These are phyloP conservation scores for Cercospora sojina DNA, from an alignment of 2,329 filamentous ascomycete species.

Conservation along the genomic window DNA sequence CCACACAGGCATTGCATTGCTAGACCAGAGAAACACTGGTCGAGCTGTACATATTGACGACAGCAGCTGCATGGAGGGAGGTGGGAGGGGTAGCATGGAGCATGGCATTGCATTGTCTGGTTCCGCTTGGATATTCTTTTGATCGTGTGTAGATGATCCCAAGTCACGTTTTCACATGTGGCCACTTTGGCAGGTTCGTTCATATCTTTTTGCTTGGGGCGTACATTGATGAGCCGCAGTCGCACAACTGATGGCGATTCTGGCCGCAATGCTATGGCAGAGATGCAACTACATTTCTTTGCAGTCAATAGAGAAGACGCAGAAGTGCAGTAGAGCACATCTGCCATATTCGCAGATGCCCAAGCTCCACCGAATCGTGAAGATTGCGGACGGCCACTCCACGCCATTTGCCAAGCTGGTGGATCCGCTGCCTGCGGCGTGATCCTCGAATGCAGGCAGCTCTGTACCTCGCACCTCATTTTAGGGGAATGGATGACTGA, in stretches of 20 bases:
- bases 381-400: background rate
- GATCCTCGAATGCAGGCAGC: background rate
- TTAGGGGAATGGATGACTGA: too few relatives aligned
- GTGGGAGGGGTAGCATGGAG: background rate
- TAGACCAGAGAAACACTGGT: constrained; percentile 5
- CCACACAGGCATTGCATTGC: constrained; percentile 18
- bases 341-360: too few relatives aligned
- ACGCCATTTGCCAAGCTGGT: background rate
- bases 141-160: background rate
- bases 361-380: background rate
- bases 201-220: background rate
- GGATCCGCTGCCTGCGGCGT: background rate
- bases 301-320: too few relatives aligned
- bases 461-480: background rate
- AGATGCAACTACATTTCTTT: too few relatives aligned
- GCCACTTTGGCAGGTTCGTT: background rate
- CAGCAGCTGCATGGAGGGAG: constrained; percentile 10
- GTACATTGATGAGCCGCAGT: background rate
- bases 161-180: background rate
- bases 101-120: constrained; percentile 12
- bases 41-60: constrained; percentile 11
- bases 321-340: too few relatives aligned
- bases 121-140: background rate
- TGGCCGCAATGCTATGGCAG: background rate
- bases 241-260: background rate